Evolutionary conservation across 352 stramenopile genomes (phyloP).

Genomic region (Aphanomyces stellatus): DNA sequence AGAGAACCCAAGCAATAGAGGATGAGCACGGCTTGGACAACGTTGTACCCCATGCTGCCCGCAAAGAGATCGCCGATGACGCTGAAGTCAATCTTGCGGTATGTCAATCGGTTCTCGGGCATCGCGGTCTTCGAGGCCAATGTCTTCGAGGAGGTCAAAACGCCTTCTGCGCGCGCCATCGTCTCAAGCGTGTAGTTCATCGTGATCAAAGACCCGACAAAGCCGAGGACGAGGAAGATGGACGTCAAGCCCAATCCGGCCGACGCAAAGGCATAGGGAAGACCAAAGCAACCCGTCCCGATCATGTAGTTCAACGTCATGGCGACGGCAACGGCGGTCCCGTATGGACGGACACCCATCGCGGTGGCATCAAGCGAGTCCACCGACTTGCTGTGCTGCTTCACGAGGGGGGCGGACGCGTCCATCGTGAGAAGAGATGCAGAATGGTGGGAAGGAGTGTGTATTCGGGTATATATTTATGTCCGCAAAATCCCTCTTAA

Average conservation of each 20-base stretch:
- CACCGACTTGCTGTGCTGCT: background rate
- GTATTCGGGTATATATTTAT: too few relatives aligned
- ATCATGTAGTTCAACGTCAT: conserved; percentile 85
- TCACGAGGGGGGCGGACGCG: background rate
- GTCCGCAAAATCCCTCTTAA: background rate
- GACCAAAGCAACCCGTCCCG: conserved; percentile 76
- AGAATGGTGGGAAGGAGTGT: too few relatives aligned
- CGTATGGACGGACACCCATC: conserved; percentile 55
- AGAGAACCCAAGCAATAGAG: conserved; percentile 70
- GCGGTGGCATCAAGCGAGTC: conserved; percentile 5
- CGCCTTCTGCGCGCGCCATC: conserved; percentile 62
- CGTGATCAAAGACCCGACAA: conserved; percentile 54
- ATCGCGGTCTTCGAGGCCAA: conserved; percentile 34
- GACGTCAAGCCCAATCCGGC: conserved; percentile 55
- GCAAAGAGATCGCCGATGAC: conserved; percentile 78
- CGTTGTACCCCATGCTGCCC: conserved; percentile 48
- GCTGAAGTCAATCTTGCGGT: conserved; percentile 82
- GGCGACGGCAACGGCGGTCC: conserved; percentile 50
- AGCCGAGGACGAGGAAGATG: conserved; percentile 49
- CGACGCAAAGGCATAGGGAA: conserved; percentile 70
- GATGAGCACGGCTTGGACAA: conserved; percentile 62
- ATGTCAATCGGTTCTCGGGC: conserved; percentile 62
- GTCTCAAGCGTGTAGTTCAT: conserved; percentile 87
- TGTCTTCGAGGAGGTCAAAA: conserved; percentile 45
- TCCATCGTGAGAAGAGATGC: too few relatives aligned